Evolutionary conservation across 2,329 filamentous ascomycete species (phyloP).

Genomic region (Aquanectria penicillioides): DNA sequence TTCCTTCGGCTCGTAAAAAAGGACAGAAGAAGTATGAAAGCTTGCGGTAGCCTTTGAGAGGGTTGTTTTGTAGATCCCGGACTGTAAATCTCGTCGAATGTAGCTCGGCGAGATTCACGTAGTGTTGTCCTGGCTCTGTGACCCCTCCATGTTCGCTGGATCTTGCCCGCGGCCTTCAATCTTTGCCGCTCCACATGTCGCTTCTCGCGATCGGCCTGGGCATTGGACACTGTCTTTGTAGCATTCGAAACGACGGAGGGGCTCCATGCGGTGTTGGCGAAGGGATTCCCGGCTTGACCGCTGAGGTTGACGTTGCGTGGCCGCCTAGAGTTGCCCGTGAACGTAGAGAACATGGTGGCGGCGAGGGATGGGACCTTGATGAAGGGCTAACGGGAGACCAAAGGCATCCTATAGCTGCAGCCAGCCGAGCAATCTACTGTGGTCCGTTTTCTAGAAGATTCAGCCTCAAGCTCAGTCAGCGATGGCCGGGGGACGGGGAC

Average conservation of each 20-base stretch:
- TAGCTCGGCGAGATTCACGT: conserved; percentile 64
- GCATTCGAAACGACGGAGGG: conserved; percentile 68
- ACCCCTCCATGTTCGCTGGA: conserved; percentile 88
- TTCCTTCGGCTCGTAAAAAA: conserved; percentile 56
- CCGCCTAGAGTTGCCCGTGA: conserved; percentile 86
- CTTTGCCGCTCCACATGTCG: conserved; percentile 84
- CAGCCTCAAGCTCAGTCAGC: conserved; percentile 40
- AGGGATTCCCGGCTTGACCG: conserved; percentile 83
- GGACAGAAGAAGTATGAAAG: conserved; percentile 59
- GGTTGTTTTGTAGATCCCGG: conserved; percentile 45
- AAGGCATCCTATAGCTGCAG: conserved; percentile 26
- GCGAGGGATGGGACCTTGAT: conserved; percentile 17
- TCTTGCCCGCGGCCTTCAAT: conserved; percentile 74
- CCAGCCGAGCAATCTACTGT: conserved; percentile 8
- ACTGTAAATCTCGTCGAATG: conserved; percentile 71
- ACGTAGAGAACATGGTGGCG: conserved; percentile 83
- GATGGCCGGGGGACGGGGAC: conserved; percentile 18
- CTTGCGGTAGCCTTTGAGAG: conserved; percentile 50
- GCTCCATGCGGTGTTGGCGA: conserved; percentile 70
- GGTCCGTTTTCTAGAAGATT: conserved; percentile 42
- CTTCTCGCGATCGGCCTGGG: conserved; percentile 84
- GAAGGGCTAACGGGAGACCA: conserved; percentile 16
- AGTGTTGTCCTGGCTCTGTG: conserved; percentile 70
- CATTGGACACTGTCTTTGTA: conserved; percentile 82
- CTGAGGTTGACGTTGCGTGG: conserved; percentile 94